Evolutionary conservation across 2,329 filamentous ascomycete genomes (phyloP).

Genomic region (Pseudogymnoascus sp.): DNA sequence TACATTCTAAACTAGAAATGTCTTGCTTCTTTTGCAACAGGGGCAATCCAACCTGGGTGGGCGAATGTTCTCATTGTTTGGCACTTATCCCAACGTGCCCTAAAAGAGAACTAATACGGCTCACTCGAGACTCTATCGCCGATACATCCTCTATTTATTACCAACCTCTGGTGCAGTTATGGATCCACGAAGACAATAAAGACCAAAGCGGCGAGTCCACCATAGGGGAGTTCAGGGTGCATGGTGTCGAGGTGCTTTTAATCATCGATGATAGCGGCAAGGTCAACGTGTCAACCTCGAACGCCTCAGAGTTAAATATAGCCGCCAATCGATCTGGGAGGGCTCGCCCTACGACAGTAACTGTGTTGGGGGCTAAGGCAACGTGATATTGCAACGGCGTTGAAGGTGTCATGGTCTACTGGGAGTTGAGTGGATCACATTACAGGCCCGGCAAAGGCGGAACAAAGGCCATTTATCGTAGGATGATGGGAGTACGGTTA

Average conservation of each 20-base stretch:
- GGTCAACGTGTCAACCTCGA: neutral
- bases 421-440: neutral
- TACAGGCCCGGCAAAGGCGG: neutral
- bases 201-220: neutral
- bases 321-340: neutral
- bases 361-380: neutral
- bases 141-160: neutral
- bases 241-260: neutral
- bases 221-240: neutral
- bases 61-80: neutral
- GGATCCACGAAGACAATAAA: neutral
- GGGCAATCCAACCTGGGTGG: neutral
- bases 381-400: neutral
- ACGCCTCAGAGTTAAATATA: neutral
- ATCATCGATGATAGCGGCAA: neutral
- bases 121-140: neutral
- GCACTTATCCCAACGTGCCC: neutral
- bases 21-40: neutral
- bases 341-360: neutral
- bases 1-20: neutral
- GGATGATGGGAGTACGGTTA: neutral
- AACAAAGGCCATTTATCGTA: neutral
- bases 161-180: neutral
- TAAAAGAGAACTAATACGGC: neutral
- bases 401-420: neutral